phyloP scores from a whole-genome alignment of 1,139 yeast genomes.

The Debaryomyces sp. region DNA sequence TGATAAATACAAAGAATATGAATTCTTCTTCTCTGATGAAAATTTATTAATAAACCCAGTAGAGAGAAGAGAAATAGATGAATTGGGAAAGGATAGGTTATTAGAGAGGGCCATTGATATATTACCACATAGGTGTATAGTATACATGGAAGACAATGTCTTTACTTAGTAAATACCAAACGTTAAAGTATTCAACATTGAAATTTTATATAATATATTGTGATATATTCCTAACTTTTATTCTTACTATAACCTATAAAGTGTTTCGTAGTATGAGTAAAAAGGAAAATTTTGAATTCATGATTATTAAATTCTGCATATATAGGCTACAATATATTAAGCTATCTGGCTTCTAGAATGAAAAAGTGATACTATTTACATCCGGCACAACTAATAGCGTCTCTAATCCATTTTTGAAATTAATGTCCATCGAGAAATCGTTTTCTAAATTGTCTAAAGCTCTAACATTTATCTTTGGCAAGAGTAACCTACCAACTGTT shows the following conservation, averaged over 20 bases:
- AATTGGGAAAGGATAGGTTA: not conserved
- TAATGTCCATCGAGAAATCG: constrained; percentile 56
- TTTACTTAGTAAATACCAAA: not conserved
- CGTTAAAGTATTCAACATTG: not conserved
- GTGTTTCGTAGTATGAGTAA: too few species aligned
- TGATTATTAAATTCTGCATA: not conserved
- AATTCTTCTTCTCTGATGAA: not conserved
- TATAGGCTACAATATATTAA: not conserved
- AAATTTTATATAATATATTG: too few species aligned
- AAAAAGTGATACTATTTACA: constrained; percentile 59
- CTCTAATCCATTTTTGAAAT: constrained; percentile 68
- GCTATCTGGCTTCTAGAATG: constrained; percentile 38
- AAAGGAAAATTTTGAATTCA: too few species aligned
- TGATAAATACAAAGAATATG: not conserved
- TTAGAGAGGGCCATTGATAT: not conserved
- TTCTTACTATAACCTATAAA: not conserved
- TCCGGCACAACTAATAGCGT: constrained; percentile 75
- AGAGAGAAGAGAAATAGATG: not conserved
- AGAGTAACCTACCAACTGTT: constrained; percentile 67
- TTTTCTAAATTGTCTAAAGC: constrained; percentile 25
- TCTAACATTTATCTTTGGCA: constrained; percentile 66
- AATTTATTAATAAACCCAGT: not conserved
- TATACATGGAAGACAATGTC: not conserved
- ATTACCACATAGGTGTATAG: not conserved
- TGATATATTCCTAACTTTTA: too few species aligned